Evolutionary conservation across 768 basidiomycete genomes (phyloP).

Genomic region (Artomyces pyxidatus): DNA sequence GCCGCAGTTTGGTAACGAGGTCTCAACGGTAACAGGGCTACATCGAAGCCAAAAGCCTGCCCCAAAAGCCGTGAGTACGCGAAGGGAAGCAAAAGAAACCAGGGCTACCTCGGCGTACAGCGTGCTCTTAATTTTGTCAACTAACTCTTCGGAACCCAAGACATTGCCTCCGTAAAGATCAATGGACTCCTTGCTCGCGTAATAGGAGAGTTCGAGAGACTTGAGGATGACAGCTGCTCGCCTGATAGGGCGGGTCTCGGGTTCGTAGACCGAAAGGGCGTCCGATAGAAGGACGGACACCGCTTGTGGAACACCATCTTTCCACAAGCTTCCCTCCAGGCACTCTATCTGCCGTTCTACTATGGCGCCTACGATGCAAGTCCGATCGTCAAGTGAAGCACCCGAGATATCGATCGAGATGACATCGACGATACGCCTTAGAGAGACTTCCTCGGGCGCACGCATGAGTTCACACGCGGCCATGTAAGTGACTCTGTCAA

Average conservation of each 20-base stretch:
- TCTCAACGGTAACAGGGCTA: slow-evolving; percentile 20
- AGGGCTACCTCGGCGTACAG: slow-evolving; percentile 34
- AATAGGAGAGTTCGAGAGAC: slow-evolving; percentile 46
- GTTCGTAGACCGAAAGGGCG: slow-evolving; percentile 40
- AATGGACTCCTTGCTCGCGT: slow-evolving; percentile 11
- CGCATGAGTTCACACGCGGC: slow-evolving; percentile 61
- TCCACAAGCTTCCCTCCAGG: slow-evolving; percentile 49
- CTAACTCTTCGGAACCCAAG: slow-evolving; percentile 25
- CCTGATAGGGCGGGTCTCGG: slow-evolving; percentile 43
- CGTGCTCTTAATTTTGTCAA: slow-evolving; percentile 24
- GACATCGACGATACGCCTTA: slow-evolving; percentile 21
- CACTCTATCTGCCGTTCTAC: slow-evolving; percentile 54
- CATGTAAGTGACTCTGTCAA: slow-evolving; percentile 62
- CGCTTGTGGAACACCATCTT: slow-evolving; percentile 41
- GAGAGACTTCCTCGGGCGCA: slow-evolving; percentile 38
- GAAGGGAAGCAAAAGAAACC: too few species aligned
- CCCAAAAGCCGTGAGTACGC: not conserved
- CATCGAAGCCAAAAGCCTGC: slow-evolving; percentile 26
- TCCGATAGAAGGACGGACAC: slow-evolving; percentile 39
- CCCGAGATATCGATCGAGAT: not conserved
- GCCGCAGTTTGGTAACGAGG: slow-evolving; percentile 45
- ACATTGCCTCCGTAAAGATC: too few species aligned
- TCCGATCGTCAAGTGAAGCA: slow-evolving; percentile 3
- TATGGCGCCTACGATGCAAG: slow-evolving; percentile 39
- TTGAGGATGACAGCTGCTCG: slow-evolving; percentile 49